A percentile compares a stretch with the other conserved stretches of the same genome.
Conservation (phyloP, 1,284 basidiomycete species). For the Agroathelia rolfsii region DNA sequence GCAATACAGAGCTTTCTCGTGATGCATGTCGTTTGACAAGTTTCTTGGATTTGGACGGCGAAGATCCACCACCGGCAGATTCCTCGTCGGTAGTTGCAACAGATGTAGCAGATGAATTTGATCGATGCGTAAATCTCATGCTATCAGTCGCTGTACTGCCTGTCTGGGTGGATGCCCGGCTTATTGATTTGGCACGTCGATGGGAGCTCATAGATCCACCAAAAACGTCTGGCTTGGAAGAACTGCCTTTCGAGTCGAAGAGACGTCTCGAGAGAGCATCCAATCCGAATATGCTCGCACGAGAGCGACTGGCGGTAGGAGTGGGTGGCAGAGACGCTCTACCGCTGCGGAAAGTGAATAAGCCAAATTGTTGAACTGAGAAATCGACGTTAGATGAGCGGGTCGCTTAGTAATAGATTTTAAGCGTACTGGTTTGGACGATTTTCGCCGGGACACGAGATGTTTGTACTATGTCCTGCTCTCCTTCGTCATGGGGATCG, state of each 20-base stretch:
- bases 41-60: slow-evolving; percentile 40
- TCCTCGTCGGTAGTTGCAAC: slow-evolving; percentile 61
- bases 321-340: slow-evolving; percentile 71
- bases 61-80: slow-evolving; percentile 33
- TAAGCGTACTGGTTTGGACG: slow-evolving; percentile 58
- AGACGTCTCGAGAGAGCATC: slow-evolving; percentile 77
- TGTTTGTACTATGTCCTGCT: slow-evolving; percentile 79
- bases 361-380: slow-evolving; percentile 74
- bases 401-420: slow-evolving; percentile 1
- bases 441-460: slow-evolving; percentile 62
- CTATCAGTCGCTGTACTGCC: slow-evolving; percentile 53
- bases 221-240: slow-evolving; percentile 59
- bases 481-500: slow-evolving; percentile 60
- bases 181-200: slow-evolving; percentile 49
- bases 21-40: slow-evolving; percentile 51
- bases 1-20: slow-evolving; percentile 39
- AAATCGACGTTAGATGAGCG: slow-evolving; percentile 10
- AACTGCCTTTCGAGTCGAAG: slow-evolving; percentile 53
- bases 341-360: slow-evolving; percentile 77
- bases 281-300: slow-evolving; percentile 73
- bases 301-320: slow-evolving; percentile 63
- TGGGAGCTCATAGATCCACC: slow-evolving; percentile 56
- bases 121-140: slow-evolving; percentile 59
- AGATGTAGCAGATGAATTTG: slow-evolving; percentile 53
- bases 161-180: slow-evolving; percentile 62